These are phyloP conservation scores for Xerocomellus chrysenteron DNA, from an alignment of 768 basidiomycete species.

Conservation along the genomic window DNA sequence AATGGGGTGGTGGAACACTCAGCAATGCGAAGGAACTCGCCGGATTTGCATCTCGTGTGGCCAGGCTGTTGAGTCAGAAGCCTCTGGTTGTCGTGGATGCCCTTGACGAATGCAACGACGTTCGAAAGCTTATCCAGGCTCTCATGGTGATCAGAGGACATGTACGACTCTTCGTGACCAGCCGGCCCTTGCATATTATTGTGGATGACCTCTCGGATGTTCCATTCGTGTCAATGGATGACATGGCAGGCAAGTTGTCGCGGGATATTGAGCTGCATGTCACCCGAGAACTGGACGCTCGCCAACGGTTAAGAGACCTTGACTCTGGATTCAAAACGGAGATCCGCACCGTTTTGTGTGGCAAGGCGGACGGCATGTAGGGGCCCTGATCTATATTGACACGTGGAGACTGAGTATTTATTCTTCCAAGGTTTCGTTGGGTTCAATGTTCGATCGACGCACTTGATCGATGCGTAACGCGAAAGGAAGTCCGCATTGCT, in stretches of 20 bases:
- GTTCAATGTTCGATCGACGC: conserved; percentile 2
- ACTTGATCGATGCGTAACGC: neutral
- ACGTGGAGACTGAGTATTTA: neutral
- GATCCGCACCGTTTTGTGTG: neutral
- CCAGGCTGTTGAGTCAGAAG: neutral
- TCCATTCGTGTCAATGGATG: conserved; percentile 3
- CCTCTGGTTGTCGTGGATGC: conserved; percentile 5
- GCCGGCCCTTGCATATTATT: neutral
- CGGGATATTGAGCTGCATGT: neutral
- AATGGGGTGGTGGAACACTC: neutral
- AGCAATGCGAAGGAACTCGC: neutral
- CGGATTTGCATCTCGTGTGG: neutral
- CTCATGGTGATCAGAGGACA: neutral
- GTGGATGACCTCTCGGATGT: neutral
- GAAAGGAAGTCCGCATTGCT: neutral
- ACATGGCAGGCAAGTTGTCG: neutral
- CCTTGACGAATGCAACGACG: conserved; percentile 5
- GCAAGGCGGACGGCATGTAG: conserved; percentile 1
- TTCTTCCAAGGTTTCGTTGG: neutral
- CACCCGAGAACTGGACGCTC: conserved; percentile 1
- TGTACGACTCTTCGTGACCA: neutral
- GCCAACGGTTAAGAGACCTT: neutral
- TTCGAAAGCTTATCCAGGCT: neutral
- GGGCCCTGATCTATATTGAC: neutral
- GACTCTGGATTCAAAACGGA: neutral